phyloP scores from a whole-genome alignment of 2,329 filamentous ascomycete genomes.

The Paecilomyces variotii region DNA sequence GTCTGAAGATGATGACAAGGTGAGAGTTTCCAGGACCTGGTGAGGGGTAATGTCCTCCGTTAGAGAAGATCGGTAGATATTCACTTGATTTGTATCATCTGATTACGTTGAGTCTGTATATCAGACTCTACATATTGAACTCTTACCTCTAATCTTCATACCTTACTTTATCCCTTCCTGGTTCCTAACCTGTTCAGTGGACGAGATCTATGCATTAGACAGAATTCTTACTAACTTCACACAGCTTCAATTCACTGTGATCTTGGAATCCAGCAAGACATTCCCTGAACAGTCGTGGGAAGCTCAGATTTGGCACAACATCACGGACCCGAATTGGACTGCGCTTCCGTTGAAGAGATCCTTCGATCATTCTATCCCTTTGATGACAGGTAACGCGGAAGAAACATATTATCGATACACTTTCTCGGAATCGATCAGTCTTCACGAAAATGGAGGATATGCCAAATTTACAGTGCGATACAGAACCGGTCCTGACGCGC shows the following conservation, averaged over 20 bases:
- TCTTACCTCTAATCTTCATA: too few species aligned
- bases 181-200: too few species aligned
- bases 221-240: slow-evolving; percentile 10
- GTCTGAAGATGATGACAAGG: slow-evolving; percentile 15
- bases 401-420: slow-evolving; percentile 25
- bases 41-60: neutral
- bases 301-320: slow-evolving; percentile 67
- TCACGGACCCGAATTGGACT: slow-evolving; percentile 49
- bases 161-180: too few species aligned
- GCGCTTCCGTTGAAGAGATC: slow-evolving; percentile 48
- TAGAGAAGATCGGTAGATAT: too few species aligned
- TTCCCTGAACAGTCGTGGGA: slow-evolving; percentile 57
- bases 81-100: neutral
- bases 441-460: slow-evolving; percentile 20
- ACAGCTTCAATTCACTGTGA: slow-evolving; percentile 54
- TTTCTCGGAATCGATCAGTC: slow-evolving; percentile 21
- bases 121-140: too few species aligned
- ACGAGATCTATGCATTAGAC: too few species aligned
- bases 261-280: slow-evolving; percentile 57
- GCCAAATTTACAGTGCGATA: slow-evolving; percentile 38
- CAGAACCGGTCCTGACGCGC: slow-evolving; percentile 24
- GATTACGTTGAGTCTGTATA: neutral
- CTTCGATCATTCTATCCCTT: slow-evolving; percentile 16
- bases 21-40: slow-evolving; percentile 9
- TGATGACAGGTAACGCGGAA: slow-evolving; percentile 15